phyloP scores from a whole-genome alignment of 371 early-diverging fungal species.

The Zychaea mexicana region DNA sequence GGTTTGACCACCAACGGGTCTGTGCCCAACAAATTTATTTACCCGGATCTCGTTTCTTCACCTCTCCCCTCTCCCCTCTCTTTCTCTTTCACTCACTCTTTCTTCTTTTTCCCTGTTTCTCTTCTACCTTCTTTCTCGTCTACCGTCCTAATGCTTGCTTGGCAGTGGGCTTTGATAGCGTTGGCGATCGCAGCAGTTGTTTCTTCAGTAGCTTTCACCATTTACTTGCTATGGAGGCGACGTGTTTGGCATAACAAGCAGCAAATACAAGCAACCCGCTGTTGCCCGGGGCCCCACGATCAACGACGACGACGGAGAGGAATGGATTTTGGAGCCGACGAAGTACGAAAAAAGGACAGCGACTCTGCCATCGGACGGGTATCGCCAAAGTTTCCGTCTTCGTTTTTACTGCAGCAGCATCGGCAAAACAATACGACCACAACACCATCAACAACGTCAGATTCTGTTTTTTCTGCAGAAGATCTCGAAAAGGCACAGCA shows the following conservation, averaged over 20 bases:
- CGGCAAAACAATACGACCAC: neutral
- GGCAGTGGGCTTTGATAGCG: conserved; percentile 16
- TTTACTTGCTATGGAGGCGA: neutral
- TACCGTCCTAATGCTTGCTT: no score
- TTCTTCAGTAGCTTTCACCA: neutral
- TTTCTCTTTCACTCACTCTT: no score
- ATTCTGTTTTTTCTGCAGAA: neutral
- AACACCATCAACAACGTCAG: neutral
- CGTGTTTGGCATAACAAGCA: neutral
- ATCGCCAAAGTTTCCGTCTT: conserved; percentile 2
- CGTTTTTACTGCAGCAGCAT: neutral
- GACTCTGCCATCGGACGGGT: neutral
- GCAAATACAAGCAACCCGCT: neutral
- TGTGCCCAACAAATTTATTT: no score
- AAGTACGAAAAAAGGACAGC: neutral
- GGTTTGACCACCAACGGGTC: no score
- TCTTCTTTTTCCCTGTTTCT: no score
- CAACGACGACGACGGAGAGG: neutral
- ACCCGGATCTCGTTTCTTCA: no score
- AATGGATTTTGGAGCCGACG: neutral
- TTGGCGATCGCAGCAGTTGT: neutral
- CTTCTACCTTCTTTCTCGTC: no score
- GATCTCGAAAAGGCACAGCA: conserved; percentile 6
- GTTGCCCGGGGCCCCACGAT: neutral
- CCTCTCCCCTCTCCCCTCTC: no score